Evolutionary conservation across 495 filamentous ascomycete species (phyloP), one percentile per base, ranked within the genome.

Genomic region (Podospora appendiculata): DNA sequence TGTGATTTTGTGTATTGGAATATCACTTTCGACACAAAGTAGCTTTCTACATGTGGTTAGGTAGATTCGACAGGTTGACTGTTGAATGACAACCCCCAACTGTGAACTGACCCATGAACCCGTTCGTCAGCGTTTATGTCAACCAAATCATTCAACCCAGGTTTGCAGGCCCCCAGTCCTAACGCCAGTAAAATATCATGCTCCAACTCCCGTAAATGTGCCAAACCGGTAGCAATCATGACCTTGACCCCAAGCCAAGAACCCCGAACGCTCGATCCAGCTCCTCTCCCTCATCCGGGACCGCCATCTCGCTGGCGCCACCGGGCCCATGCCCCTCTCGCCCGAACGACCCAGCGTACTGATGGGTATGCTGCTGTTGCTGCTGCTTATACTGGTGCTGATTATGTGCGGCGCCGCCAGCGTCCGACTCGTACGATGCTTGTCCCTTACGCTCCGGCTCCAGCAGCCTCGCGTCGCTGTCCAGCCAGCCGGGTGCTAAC

Each of bases 401-500:
- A 32, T 45, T 7, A 11, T 16, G 51, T 19, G 32, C 38, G 13
- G 58, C 60, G 62, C 50, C 19, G 56, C 62, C 48, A 73, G 16
- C 46, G 36, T 6, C n/a, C 11, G 39, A 57, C 19, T 11, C 43
- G 14, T 13, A 3, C 11, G 43, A 1, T 2, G 17, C 43, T 2
- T 9, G 8, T 32, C 56, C 52, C 50, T 63, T 73, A 58, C 70
- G 79, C 64, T 82, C 75, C 5, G 93, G 93, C 70, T 91, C 82
- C 44, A 98, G 66, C 50, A 98, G 70, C 59, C 87, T 80, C 64
- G 87, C 84, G 32, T 95, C 88, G 36, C 88, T 86, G 65, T 98
- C 93, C 60, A 98, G 69, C 88, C 92, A 98, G 1, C 93, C 93
- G 13, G 93, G 93, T 40, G 93, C 93, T 35, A 95, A 77, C 16